These are phyloP conservation scores for Aureobasidium sp. DNA, from an alignment of 2,329 filamentous ascomycete genomes.

Conservation along the genomic window DNA sequence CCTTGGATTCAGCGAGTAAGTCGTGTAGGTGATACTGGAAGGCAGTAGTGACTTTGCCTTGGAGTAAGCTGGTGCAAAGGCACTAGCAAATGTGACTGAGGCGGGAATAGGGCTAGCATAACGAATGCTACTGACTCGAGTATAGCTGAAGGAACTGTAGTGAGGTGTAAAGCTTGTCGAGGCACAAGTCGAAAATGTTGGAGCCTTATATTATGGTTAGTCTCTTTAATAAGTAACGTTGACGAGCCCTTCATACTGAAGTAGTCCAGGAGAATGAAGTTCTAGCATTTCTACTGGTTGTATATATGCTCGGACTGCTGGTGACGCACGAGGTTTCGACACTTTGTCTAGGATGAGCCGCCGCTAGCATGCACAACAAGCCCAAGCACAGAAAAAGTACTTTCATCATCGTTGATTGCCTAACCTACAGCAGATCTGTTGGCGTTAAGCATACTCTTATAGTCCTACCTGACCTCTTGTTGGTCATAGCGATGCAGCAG, in stretches of 20 bases:
- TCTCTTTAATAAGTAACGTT: neutral
- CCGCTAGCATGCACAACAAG: neutral
- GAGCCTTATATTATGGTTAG: neutral
- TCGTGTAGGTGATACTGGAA: neutral
- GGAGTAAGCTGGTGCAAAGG: neutral
- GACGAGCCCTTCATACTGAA: neutral
- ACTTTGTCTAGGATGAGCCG: neutral
- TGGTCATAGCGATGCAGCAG: neutral
- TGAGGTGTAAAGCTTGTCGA: neutral
- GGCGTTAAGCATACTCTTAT: neutral
- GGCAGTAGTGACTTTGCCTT: neutral
- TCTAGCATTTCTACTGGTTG: neutral
- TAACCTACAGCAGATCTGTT: neutral
- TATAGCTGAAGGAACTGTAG: constrained; percentile 3
- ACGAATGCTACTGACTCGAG: neutral
- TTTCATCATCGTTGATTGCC: neutral
- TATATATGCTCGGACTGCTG: neutral
- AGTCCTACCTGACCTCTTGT: neutral
- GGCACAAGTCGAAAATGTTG: neutral
- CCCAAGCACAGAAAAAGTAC: neutral
- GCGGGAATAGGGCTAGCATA: neutral
- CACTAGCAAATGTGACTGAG: neutral
- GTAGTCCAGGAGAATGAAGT: neutral
- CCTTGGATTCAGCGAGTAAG: neutral
- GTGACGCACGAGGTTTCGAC: neutral